Conservation (phyloP, 1,139 yeast genomes). For the Yamadazyma mexicana region DNA sequence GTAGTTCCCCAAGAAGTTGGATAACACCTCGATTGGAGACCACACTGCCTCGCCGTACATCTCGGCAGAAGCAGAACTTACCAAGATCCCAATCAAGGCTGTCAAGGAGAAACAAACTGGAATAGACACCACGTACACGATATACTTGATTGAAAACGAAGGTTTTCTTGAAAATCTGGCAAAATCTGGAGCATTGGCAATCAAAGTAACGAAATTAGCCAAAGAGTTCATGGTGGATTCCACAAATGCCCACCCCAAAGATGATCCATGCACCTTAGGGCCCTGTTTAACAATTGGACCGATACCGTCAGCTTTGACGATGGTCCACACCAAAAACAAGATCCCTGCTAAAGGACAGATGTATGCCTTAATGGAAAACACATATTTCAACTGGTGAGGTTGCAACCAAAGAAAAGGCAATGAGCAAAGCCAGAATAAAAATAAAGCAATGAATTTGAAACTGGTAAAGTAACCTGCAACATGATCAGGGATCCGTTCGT, state of each 20-base stretch:
- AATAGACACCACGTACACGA: constrained; percentile 56
- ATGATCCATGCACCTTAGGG: constrained; percentile 53
- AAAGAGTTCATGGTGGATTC: constrained; percentile 76
- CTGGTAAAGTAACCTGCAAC: constrained; percentile 59
- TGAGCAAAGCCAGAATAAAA: constrained; percentile 74
- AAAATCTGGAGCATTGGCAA: constrained; percentile 88
- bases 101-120: constrained; percentile 81
- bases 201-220: constrained; percentile 84
- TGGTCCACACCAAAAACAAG: constrained; percentile 77
- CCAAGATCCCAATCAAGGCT: constrained; percentile 82
- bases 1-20: constrained; percentile 59
- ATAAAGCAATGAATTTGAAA: constrained; percentile 69
- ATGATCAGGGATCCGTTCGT: constrained; percentile 42
- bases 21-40: constrained; percentile 83
- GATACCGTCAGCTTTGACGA: constrained; percentile 71
- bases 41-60: constrained; percentile 74
- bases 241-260: constrained; percentile 79
- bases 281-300: constrained; percentile 64
- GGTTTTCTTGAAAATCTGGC: constrained; percentile 70
- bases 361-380: constrained; percentile 76
- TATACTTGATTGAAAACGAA: constrained; percentile 41
- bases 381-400: constrained; percentile 78
- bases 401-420: constrained; percentile 79
- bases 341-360: constrained; percentile 80
- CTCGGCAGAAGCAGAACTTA: constrained; percentile 75